phyloP scores from a whole-genome alignment of 164 flowering plant species.

The Vitis vinifera region ASM3070453v1 NC_081809.1:16942001-16942500 shows the following conservation, averaged over 20 bases:
- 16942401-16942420: constrained; percentile 29
- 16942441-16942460: constrained; percentile 30
- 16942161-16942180: constrained; percentile 51
- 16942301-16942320: constrained; percentile 28
- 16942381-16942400: constrained; percentile 20
- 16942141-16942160: constrained; percentile 48
- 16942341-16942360: constrained; percentile 23
- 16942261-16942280: constrained; percentile 22
- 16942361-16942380: constrained; percentile 22
- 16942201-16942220: constrained; percentile 33
- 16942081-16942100: constrained; percentile 25
- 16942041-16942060: constrained; percentile 9
- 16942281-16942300: constrained; percentile 30
- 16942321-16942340: constrained; percentile 31
- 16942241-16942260: constrained; percentile 33
- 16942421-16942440: constrained; percentile 27
- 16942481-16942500: constrained; percentile 26
- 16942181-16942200: constrained; percentile 30
- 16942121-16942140: constrained; percentile 26
- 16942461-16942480: constrained; percentile 31
- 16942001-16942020: constrained; percentile 22
- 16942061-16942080: constrained; percentile 18
- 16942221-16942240: constrained; percentile 31
- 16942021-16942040: constrained; percentile 16
- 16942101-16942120: constrained; percentile 20